Percentiles rank a stretch among this genome's conserved stretches.
Conservation (phyloP, 768 basidiomycete genomes). For the Mycena rosella region DNA sequence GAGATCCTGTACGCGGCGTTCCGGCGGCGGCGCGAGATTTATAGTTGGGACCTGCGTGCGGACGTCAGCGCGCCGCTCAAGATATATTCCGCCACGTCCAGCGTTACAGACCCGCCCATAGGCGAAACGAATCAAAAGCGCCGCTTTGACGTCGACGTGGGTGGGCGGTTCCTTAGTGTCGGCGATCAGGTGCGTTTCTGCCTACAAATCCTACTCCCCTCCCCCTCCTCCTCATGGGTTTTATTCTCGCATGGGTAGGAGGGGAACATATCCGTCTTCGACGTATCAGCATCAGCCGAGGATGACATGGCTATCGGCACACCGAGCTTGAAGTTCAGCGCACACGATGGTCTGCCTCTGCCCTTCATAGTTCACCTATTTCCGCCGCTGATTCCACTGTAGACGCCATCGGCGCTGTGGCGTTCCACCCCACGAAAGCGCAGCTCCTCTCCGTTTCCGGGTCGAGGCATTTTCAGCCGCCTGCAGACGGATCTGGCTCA, state of each 20-base stretch:
- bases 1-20: constrained; percentile 86
- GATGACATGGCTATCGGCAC: constrained; percentile 9
- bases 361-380: too few relatives aligned
- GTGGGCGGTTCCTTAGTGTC: constrained; percentile 71
- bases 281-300: constrained; percentile 48
- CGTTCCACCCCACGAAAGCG: constrained; percentile 77
- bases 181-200: constrained; percentile 78
- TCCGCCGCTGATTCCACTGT: not conserved
- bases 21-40: constrained; percentile 71
- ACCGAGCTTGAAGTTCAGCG: constrained; percentile 54
- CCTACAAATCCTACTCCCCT: not conserved
- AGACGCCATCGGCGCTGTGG: constrained; percentile 83
- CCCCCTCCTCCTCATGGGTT: not conserved
- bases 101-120: constrained; percentile 28
- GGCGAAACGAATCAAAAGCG: constrained; percentile 78
- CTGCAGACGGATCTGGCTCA: constrained; percentile 37
- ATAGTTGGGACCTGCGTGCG: constrained; percentile 84
- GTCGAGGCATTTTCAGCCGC: constrained; percentile 74
- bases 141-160: constrained; percentile 80
- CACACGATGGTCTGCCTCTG: not conserved
- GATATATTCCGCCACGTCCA: constrained; percentile 45
- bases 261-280: constrained; percentile 73
- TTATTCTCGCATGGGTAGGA: constrained; percentile 52
- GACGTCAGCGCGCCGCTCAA: constrained; percentile 59
- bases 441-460: constrained; percentile 77